These are phyloP conservation scores for Thielaviopsis ethacetica DNA, from an alignment of 2,329 filamentous ascomycete species.

Conservation along the genomic window DNA sequence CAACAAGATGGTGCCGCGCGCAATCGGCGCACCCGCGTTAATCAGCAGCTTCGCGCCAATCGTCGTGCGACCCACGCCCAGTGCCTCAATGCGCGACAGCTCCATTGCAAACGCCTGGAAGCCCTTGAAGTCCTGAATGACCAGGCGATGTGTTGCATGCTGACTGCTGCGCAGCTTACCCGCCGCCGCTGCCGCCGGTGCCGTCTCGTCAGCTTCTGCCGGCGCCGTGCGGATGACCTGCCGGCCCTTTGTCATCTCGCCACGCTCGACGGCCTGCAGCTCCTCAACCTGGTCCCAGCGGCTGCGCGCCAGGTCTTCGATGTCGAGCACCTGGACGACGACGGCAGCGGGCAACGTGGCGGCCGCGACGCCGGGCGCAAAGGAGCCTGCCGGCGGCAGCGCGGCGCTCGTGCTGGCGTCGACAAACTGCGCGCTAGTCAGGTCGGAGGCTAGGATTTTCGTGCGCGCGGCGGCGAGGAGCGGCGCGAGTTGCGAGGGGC, in stretches of 20 bases:
- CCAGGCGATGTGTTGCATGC: conserved; percentile 57
- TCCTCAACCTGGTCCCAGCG: conserved; percentile 80
- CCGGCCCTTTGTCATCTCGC: conserved; percentile 57
- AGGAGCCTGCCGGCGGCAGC: conserved; percentile 38
- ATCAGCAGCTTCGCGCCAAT: conserved; percentile 77
- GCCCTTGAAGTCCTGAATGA: conserved; percentile 66
- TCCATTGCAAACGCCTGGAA: conserved; percentile 58
- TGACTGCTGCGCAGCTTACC: conserved; percentile 11
- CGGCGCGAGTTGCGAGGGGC: conserved; percentile 33
- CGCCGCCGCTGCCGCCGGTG: conserved; percentile 17
- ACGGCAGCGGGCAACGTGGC: conserved; percentile 42
- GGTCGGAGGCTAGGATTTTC: conserved; percentile 62
- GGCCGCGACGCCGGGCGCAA: conserved; percentile 36
- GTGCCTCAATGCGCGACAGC: conserved; percentile 43
- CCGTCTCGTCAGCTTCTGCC: conserved; percentile 29
- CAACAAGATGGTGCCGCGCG: conserved; percentile 64
- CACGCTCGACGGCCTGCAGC: conserved; percentile 55
- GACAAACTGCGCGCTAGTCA: conserved; percentile 43
- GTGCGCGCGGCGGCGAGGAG: conserved; percentile 66
- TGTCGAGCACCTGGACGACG: conserved; percentile 66
- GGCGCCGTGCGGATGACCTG: conserved; percentile 58
- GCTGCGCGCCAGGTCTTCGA: conserved; percentile 67
- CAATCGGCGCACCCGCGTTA: conserved; percentile 44
- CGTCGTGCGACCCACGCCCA: conserved; percentile 46
- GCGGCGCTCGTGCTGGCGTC: conserved; percentile 22